Conservation (phyloP, 2,329 filamentous ascomycete species). For the Exophiala bonariae region DNA sequence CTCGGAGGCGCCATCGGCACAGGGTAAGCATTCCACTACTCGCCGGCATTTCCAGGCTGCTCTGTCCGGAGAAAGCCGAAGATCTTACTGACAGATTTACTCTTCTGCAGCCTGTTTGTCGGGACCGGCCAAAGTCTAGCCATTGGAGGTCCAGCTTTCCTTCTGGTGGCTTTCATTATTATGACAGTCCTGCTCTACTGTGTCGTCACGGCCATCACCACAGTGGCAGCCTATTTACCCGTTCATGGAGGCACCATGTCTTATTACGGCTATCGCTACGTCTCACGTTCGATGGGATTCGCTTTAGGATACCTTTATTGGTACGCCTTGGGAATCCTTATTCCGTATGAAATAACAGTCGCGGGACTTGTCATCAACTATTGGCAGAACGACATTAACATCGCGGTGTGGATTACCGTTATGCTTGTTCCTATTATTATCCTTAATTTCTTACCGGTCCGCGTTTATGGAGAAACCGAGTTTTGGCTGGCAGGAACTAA, state of each 20-base stretch:
- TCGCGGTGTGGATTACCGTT: conserved; percentile 55
- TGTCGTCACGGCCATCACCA: conserved; percentile 48
- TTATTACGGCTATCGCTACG: conserved; percentile 45
- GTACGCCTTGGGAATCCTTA: conserved; percentile 48
- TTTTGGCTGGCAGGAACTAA: conserved; percentile 56
- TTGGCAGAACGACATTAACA: conserved; percentile 51
- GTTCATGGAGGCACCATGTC: conserved; percentile 47
- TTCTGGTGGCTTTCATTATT: conserved; percentile 26
- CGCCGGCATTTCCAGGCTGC: too few relatives aligned
- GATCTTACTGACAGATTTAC: neutral
- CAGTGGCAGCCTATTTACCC: conserved; percentile 43
- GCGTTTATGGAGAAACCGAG: conserved; percentile 54
- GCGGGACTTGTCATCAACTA: conserved; percentile 64
- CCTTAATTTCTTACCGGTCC: conserved; percentile 50
- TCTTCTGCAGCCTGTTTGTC: conserved; percentile 26
- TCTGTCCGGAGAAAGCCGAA: too few relatives aligned
- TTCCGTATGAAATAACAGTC: conserved; percentile 63
- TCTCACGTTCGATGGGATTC: conserved; percentile 43
- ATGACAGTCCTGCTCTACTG: conserved; percentile 48
- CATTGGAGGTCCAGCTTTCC: conserved; percentile 26
- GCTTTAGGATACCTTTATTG: conserved; percentile 49
- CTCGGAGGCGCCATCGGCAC: conserved; percentile 28
- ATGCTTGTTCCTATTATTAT: conserved; percentile 59
- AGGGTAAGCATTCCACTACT: conserved; percentile 13
- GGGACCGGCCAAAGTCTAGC: conserved; percentile 23